Percentiles rank a stretch among this genome's conserved stretches.
Evolutionary conservation across 768 basidiomycete species (phyloP).

Genomic region (Xerocomus potaroensis): DNA sequence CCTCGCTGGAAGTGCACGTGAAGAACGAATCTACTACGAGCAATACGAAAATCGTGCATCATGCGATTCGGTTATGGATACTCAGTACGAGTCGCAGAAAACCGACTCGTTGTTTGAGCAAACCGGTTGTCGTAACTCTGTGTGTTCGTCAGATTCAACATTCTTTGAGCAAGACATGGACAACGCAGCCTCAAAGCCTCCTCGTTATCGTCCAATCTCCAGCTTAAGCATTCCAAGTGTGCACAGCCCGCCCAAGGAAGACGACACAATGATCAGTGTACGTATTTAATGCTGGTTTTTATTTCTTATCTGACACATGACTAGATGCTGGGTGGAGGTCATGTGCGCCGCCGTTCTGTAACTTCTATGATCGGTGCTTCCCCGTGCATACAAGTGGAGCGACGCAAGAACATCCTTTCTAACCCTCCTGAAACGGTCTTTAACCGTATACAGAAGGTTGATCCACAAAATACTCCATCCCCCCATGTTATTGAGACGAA

Average conservation of each 20-base stretch:
- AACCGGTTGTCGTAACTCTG: conserved; percentile 47
- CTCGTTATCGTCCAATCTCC: conserved; percentile 63
- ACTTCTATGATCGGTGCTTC: conserved; percentile 65
- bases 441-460: conserved; percentile 31
- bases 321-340: conserved; percentile 79
- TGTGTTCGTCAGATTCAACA: conserved; percentile 51
- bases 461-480: conserved; percentile 27
- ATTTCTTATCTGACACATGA: conserved; percentile 1
- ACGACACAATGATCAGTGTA: conserved; percentile 81
- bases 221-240: conserved; percentile 47
- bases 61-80: conserved; percentile 67
- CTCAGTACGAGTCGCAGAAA: conserved; percentile 36
- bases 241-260: conserved; percentile 56
- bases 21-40: conserved; percentile 10
- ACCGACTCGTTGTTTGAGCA: conserved; percentile 61
- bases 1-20: conserved; percentile 15
- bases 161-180: conserved; percentile 49
- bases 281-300: conserved; percentile 19
- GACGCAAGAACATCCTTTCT: conserved; percentile 46
- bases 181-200: conserved; percentile 35
- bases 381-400: conserved; percentile 63
- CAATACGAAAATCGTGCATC: conserved; percentile 37
- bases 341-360: conserved; percentile 63
- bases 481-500: conserved; percentile 49
- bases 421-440: conserved; percentile 31